Evolutionary conservation across 2,329 filamentous ascomycete genomes (phyloP).

Genomic region (Stagonosporopsis chrysanthemi): DNA sequence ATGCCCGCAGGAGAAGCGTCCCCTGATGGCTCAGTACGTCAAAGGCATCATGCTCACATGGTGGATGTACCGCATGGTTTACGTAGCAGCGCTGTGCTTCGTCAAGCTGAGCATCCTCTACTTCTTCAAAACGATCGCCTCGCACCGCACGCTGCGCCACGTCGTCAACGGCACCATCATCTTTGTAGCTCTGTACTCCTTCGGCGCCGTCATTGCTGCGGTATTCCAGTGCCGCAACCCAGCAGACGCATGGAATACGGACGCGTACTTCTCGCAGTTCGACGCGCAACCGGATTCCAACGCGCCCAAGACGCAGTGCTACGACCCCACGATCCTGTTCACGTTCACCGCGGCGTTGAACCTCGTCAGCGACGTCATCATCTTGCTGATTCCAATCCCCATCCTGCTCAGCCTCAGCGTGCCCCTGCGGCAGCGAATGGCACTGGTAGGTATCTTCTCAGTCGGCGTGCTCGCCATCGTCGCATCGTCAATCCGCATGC

Average conservation of each 20-base stretch:
- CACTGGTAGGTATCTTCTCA: conserved; percentile 54
- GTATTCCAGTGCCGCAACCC: conserved; percentile 46
- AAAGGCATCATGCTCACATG: conserved; percentile 43
- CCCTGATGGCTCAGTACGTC: conserved; percentile 31
- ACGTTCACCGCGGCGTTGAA: conserved; percentile 51
- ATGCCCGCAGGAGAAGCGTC: conserved; percentile 36
- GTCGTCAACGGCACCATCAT: conserved; percentile 39
- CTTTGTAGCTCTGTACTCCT: conserved; percentile 43
- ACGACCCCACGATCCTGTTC: conserved; percentile 42
- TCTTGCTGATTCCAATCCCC: conserved; percentile 56
- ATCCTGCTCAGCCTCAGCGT: conserved; percentile 58
- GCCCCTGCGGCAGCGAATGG: conserved; percentile 58
- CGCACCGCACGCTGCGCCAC: conserved; percentile 41
- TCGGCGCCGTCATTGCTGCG: conserved; percentile 38
- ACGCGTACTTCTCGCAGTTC: conserved; percentile 43
- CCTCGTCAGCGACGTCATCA: conserved; percentile 53
- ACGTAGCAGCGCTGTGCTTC: conserved; percentile 41
- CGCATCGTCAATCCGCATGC: conserved; percentile 47
- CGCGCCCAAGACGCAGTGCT: conserved; percentile 36
- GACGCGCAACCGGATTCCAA: conserved; percentile 31
- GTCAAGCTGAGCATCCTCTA: conserved; percentile 44
- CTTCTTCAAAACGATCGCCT: conserved; percentile 49
- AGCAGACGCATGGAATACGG: conserved; percentile 37
- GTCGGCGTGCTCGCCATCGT: conserved; percentile 48
- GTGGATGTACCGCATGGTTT: conserved; percentile 46